A percentile compares a stretch with the other conserved stretches of the same genome.
Evolutionary conservation across 139 green algal species (phyloP).

Genomic region (Nannochloris sp.): DNA sequence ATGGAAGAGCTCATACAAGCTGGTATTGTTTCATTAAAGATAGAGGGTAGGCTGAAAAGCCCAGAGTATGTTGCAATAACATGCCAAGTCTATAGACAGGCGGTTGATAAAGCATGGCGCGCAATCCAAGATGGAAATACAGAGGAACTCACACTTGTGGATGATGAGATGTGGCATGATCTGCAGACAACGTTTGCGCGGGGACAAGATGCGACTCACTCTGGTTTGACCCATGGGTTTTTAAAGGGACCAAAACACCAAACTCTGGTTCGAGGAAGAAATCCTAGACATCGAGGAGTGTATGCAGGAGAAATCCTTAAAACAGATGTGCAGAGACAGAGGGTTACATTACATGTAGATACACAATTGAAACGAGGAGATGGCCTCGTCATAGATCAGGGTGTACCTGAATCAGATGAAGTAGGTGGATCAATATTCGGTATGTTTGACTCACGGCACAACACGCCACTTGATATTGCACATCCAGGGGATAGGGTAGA

Average conservation of each 20-base stretch:
- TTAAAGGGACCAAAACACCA: slow-evolving; percentile 66
- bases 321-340: neutral
- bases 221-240: slow-evolving; percentile 67
- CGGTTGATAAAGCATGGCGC: slow-evolving; percentile 68
- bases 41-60: slow-evolving; percentile 65
- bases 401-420: slow-evolving; percentile 46
- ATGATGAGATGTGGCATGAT: slow-evolving; percentile 18
- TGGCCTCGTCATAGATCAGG: slow-evolving; percentile 71
- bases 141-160: neutral
- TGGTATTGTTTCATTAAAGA: slow-evolving; percentile 70
- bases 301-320: slow-evolving; percentile 29
- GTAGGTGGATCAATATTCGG: slow-evolving; percentile 47
- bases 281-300: slow-evolving; percentile 59
- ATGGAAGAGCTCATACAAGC: slow-evolving; percentile 49
- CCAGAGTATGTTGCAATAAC: slow-evolving; percentile 79
- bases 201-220: slow-evolving; percentile 61
- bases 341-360: slow-evolving; percentile 13
- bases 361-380: slow-evolving; percentile 49
- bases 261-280: slow-evolving; percentile 55
- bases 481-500: neutral
- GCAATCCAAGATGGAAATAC: neutral
- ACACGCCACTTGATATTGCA: neutral
- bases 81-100: slow-evolving; percentile 41
- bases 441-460: slow-evolving; percentile 5
- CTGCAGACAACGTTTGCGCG: slow-evolving; percentile 66